phyloP scores from a whole-genome alignment of 495 filamentous ascomycete species.

The Lasiosphaeria ovina region DNA sequence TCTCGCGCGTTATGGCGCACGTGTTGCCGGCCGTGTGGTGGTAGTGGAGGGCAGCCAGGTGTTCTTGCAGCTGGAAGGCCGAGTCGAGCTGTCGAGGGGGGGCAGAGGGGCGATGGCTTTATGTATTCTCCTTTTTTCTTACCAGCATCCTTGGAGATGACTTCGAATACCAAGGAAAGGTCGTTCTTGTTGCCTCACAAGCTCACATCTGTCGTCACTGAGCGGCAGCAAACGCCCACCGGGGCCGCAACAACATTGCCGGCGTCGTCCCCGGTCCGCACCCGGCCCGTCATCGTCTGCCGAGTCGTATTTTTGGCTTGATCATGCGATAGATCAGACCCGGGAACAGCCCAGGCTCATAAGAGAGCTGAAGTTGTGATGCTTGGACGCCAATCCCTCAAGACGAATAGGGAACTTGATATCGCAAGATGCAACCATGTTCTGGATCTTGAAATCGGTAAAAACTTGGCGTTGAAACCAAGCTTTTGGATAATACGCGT shows the following conservation, averaged over 20 bases:
- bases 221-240: too few relatives aligned
- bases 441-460: constrained; percentile 99
- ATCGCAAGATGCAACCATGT: constrained; percentile 97
- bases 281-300: too few relatives aligned
- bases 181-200: too few relatives aligned
- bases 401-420: constrained; percentile 99
- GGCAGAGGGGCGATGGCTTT: too few relatives aligned
- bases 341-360: constrained; percentile 97
- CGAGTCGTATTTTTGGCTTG: constrained; percentile 99
- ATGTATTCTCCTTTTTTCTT: too few relatives aligned
- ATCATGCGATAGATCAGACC: constrained; percentile 99
- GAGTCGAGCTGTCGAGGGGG: constrained; percentile 70
- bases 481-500: constrained; percentile 99
- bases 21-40: constrained; percentile 66
- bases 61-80: constrained; percentile 97
- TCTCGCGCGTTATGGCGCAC: constrained; percentile 67
- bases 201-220: too few relatives aligned
- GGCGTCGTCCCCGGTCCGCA: too few relatives aligned
- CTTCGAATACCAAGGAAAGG: too few relatives aligned
- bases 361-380: constrained; percentile 99
- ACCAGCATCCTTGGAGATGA: too few relatives aligned
- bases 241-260: too few relatives aligned
- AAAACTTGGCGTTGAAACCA: constrained; percentile 99
- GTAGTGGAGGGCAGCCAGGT: constrained; percentile 87
- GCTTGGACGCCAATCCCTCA: constrained; percentile 89